A percentile compares a stretch with the other conserved stretches of the same genome.
Conservation (phyloP, 768 basidiomycete species). For the Phaeotremella skinneri region DNA sequence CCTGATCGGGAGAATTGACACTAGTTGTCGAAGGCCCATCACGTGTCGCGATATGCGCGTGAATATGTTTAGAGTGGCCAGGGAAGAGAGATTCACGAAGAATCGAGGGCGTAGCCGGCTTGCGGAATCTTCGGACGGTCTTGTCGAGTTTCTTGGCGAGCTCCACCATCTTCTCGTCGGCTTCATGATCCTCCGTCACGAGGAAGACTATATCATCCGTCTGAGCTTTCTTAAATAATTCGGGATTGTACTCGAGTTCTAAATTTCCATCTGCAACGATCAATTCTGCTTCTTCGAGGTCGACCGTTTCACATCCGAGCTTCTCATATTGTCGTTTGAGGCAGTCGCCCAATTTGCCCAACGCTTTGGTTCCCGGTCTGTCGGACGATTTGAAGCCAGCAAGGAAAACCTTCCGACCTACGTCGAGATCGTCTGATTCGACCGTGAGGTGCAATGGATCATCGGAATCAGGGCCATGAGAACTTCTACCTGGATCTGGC, state of each 20-base stretch:
- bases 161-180: slow-evolving; percentile 17
- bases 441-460: slow-evolving; percentile 6
- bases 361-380: slow-evolving; percentile 1
- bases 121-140: slow-evolving; percentile 28
- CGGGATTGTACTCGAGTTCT: slow-evolving; percentile 18
- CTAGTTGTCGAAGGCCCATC: neutral
- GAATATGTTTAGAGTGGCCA: slow-evolving; percentile 14
- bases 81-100: slow-evolving; percentile 39
- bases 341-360: slow-evolving; percentile 19
- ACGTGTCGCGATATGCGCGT: neutral
- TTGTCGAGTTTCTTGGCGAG: slow-evolving; percentile 11
- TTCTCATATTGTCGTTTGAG: slow-evolving; percentile 31
- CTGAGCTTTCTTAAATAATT: slow-evolving; percentile 13
- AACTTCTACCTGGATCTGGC: neutral
- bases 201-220: slow-evolving; percentile 42
- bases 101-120: slow-evolving; percentile 40
- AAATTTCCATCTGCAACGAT: slow-evolving; percentile 34
- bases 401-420: slow-evolving; percentile 31
- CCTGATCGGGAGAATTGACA: slow-evolving; percentile 18
- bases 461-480: neutral
- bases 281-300: slow-evolving; percentile 33
- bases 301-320: slow-evolving; percentile 35
- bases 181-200: slow-evolving; percentile 28
- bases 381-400: slow-evolving; percentile 27
- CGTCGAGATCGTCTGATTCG: neutral